Conservation (phyloP, 2,329 filamentous ascomycete genomes). For the Fusarium heterosporum region DNA sequence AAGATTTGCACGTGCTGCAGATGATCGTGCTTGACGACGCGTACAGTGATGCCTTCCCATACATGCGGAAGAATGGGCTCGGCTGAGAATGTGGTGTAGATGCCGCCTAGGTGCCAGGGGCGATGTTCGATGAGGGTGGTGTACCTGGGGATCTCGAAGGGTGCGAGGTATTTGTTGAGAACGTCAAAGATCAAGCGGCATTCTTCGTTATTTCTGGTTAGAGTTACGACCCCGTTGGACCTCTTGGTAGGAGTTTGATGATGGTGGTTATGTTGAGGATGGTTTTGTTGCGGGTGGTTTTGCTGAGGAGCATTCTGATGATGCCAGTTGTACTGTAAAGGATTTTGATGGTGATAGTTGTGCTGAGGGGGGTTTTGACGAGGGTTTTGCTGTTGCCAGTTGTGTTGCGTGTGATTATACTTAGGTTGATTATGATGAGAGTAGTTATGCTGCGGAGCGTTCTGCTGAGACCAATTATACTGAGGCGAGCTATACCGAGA, state of each 20-base stretch:
- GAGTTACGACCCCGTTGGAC: background rate
- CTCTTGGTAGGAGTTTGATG: background rate
- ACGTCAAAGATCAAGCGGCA: background rate
- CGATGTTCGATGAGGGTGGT: background rate
- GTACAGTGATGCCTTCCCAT: background rate
- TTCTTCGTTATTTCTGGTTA: background rate
- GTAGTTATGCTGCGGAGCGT: no score
- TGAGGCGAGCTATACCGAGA: no score
- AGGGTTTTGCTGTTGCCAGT: no score
- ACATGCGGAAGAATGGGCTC: slow-evolving; percentile 8
- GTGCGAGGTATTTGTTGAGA: background rate
- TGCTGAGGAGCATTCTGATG: no score
- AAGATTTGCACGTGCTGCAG: background rate
- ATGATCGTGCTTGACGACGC: background rate
- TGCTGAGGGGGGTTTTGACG: no score
- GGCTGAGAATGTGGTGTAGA: slow-evolving; percentile 2
- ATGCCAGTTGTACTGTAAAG: no score
- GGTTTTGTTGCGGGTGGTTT: no score
- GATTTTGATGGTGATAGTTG: no score
- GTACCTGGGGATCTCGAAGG: background rate
- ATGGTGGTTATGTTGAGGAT: no score
- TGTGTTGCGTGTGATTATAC: no score
- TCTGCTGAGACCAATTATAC: no score
- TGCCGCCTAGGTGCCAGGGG: background rate
- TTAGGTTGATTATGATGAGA: no score